Percentiles rank a stretch among this genome's conserved stretches.
These are phyloP conservation scores for Sphagnum tenellum DNA, from an alignment of 225 moss, liverwort and hornwort species.

Conservation along the genomic window DNA sequence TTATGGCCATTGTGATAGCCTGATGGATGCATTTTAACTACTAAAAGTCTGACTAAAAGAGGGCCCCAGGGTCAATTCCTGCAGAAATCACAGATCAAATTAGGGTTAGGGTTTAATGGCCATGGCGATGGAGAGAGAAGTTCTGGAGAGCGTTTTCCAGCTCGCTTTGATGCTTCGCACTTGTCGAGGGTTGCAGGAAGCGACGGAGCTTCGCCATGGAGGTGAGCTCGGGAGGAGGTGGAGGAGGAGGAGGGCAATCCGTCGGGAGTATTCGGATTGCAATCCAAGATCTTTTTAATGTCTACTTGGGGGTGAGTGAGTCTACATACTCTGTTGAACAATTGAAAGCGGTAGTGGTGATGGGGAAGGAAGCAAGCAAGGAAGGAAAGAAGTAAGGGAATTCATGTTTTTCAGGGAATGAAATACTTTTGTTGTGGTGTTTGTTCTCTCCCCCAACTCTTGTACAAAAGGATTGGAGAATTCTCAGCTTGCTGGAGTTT, in stretches of 20 bases:
- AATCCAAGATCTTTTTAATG: constrained; percentile 76
- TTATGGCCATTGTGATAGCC: too few species aligned
- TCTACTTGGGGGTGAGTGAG: constrained; percentile 59
- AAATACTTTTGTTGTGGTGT: neutral
- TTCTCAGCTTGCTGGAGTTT: too few species aligned
- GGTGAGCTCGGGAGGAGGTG: constrained; percentile 41
- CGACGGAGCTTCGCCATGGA: constrained; percentile 31
- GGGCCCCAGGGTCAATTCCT: too few species aligned
- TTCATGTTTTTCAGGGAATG: neutral
- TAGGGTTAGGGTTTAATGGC: too few species aligned
- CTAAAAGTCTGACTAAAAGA: too few species aligned
- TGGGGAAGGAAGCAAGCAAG: neutral
- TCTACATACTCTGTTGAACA: neutral
- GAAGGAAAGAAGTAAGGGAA: neutral
- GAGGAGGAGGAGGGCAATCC: constrained; percentile 28
- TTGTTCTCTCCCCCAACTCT: neutral
- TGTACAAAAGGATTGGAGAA: neutral
- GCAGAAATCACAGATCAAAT: too few species aligned
- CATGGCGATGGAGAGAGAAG: too few species aligned
- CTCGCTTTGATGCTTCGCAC: too few species aligned
- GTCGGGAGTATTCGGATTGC: constrained; percentile 52
- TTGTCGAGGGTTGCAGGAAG: too few species aligned
- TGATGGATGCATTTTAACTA: too few species aligned
- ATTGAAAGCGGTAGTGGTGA: neutral
- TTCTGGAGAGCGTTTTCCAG: too few species aligned